phyloP scores from a whole-genome alignment of 306 rosid species.

The Fagus crenata region DNA sequence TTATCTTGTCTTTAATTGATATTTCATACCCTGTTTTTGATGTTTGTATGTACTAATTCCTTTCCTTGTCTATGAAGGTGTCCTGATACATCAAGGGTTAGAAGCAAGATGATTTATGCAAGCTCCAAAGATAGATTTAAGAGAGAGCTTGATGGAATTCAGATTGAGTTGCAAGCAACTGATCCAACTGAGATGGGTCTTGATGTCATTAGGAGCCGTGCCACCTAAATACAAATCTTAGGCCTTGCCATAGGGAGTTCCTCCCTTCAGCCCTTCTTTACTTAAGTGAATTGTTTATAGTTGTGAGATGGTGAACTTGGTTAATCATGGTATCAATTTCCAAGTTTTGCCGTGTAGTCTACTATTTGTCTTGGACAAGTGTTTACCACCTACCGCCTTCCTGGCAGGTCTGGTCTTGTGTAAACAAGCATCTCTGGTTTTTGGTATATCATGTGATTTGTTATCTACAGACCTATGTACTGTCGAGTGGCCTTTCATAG shows the following conservation, averaged over 20 bases:
- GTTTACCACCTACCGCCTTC: too few relatives aligned
- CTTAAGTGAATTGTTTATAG: slow-evolving; percentile 16
- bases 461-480: slow-evolving; percentile 37
- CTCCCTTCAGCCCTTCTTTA: slow-evolving; percentile 35
- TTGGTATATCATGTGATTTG: slow-evolving; percentile 49
- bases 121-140: slow-evolving; percentile 89
- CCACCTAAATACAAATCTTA: slow-evolving; percentile 39
- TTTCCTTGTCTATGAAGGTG: slow-evolving; percentile 54
- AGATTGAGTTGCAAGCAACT: slow-evolving; percentile 80
- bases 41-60: background rate
- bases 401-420: too few relatives aligned
- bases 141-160: slow-evolving; percentile 94
- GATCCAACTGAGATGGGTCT: slow-evolving; percentile 84
- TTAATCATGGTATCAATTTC: slow-evolving; percentile 27
- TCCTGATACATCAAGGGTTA: slow-evolving; percentile 75
- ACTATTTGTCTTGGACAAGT: slow-evolving; percentile 37
- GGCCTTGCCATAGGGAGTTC: slow-evolving; percentile 34
- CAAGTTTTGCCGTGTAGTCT: slow-evolving; percentile 35
- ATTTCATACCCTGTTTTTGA: background rate
- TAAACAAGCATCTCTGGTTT: slow-evolving; percentile 36
- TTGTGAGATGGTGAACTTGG: slow-evolving; percentile 33
- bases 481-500: slow-evolving; percentile 42
- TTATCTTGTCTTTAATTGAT: background rate
- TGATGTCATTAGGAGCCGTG: slow-evolving; percentile 78
- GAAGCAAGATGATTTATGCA: slow-evolving; percentile 93